Conservation (phyloP, 2,329 filamentous ascomycete genomes). For the Alternaria burnsii region DNA sequence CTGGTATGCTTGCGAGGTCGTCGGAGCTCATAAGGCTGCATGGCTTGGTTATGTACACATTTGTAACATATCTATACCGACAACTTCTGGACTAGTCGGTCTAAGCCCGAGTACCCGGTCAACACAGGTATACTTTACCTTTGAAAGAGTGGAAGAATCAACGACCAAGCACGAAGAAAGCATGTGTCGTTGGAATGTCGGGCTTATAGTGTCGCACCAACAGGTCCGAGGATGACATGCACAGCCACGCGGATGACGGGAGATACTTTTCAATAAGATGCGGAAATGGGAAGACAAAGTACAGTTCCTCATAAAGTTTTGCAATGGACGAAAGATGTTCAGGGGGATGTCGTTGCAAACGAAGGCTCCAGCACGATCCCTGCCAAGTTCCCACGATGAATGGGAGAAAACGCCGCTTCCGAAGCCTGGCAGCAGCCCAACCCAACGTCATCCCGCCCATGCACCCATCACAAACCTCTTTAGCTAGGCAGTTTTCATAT, state of each 20-base stretch:
- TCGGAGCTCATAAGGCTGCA: constrained; percentile 1
- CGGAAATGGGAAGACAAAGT: neutral
- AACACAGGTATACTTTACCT: neutral
- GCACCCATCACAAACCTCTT: constrained; percentile 4
- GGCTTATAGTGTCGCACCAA: neutral
- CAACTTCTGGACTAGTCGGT: neutral
- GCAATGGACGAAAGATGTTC: neutral
- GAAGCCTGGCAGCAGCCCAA: constrained; percentile 25
- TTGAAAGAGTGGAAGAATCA: neutral
- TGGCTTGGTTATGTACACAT: neutral
- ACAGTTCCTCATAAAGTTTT: neutral
- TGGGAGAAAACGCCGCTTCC: constrained; percentile 24
- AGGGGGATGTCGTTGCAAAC: neutral
- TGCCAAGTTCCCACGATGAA: constrained; percentile 27
- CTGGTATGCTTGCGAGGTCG: neutral
- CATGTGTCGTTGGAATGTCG: neutral
- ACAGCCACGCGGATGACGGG: neutral
- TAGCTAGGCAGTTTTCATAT: neutral
- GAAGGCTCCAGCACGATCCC: constrained; percentile 14
- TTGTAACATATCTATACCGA: neutral
- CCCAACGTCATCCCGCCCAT: constrained; percentile 19
- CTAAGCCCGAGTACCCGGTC: constrained; percentile 1
- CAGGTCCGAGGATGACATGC: neutral
- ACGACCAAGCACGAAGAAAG: neutral
- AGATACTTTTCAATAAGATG: neutral